A percentile compares a stretch with the other conserved stretches of the same genome.
These are phyloP conservation scores for Benincasa hispida DNA, from an alignment of 306 rosid species.

Conservation along the genomic window DNA sequence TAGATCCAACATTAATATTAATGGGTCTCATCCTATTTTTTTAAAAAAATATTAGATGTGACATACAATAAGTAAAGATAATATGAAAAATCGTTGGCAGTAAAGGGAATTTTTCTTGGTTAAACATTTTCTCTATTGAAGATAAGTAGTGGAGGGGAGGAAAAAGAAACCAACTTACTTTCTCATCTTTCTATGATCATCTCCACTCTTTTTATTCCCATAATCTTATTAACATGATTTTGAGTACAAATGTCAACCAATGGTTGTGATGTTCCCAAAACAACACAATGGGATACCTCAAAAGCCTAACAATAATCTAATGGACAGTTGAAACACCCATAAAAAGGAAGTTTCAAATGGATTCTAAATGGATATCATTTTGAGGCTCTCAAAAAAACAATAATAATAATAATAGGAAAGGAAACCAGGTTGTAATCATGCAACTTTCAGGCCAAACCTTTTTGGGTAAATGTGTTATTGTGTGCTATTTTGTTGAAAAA, in stretches of 20 bases:
- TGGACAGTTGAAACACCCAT: background rate
- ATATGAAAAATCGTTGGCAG: no score
- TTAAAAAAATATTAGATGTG: no score
- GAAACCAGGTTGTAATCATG: background rate
- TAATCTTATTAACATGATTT: background rate
- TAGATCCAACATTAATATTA: no score
- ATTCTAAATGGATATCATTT: background rate
- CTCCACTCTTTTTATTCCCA: no score
- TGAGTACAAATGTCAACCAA: conserved; percentile 4
- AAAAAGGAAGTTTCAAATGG: background rate
- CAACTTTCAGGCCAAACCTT: background rate
- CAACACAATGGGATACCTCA: background rate
- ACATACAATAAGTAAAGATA: no score
- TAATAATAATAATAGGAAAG: background rate
- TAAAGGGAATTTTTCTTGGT: no score
- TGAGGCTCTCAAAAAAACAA: background rate
- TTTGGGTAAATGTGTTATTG: conserved; percentile 1
- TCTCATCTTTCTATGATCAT: background rate
- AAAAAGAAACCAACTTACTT: background rate
- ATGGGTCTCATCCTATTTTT: no score
- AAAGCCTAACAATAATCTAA: background rate
- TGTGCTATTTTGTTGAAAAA: background rate
- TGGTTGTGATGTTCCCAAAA: background rate
- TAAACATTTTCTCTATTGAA: no score
- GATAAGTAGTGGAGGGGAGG: background rate